Evolutionary conservation across 306 rosid genomes (phyloP), one percentile per base, ranked within the genome.

Genomic region (Mucuna pruriens): DNA sequence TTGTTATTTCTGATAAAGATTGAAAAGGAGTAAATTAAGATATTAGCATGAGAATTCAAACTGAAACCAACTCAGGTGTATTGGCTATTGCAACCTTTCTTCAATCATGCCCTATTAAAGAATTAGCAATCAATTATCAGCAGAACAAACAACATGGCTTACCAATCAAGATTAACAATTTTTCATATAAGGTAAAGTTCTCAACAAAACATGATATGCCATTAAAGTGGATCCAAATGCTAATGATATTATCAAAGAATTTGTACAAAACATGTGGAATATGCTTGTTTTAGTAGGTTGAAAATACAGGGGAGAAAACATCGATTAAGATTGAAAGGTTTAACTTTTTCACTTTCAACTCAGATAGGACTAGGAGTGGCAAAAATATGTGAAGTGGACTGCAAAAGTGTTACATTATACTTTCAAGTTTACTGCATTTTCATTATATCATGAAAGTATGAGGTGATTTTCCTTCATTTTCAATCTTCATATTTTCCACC

Each of bases 101-200:
- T 66, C 71, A 48, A 74, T 6, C 64, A 73, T 45, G 42, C 40
- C 4, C 29, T 25, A 48, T 12, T n/a, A 83, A 45, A 49, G 57
- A 61, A 77, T 36, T 26, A 65, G 61, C 62, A 63, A 72, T 55
- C 74, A 77, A 81, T 54, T 77, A 81, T 72, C 39, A 72, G 45
- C 71, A 75, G 57, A 71, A 79, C 39, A 34, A 77, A 60, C 39
- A 58, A 9, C 71, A 68, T 7, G 17, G 60, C 40, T 52, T 71
- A 34, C 71, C 67, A 54, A 79, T 29, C 70, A 44, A 52, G 80
- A 75, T 34, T 63, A 57, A 49, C 26, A 72, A 71, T 33, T 76
- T 16, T 40, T 82, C 40, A 55, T 49, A 11, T 19, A 19, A 62
- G 80, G 39, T 42, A 34, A 65, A 40, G 25, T 38, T 51, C 65